Evolutionary conservation across 768 basidiomycete genomes (phyloP).

Genomic region (Pleurotus platypus): DNA sequence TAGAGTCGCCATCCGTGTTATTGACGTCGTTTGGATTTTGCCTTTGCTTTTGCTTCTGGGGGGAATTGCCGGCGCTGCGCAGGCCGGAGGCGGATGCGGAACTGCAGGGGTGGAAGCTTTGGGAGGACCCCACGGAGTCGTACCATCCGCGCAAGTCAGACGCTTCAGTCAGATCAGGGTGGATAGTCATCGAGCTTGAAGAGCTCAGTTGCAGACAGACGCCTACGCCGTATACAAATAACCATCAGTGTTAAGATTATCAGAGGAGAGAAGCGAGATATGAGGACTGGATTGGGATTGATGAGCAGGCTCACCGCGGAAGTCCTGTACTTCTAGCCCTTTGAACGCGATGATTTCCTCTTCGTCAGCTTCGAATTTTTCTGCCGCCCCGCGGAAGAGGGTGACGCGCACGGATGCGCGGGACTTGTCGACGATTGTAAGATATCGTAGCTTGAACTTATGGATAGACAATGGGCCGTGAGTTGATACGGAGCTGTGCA

Average conservation of each 20-base stretch:
- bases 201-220: background rate
- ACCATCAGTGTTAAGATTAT: background rate
- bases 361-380: background rate
- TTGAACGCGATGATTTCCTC: background rate
- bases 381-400: background rate
- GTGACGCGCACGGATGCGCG: background rate
- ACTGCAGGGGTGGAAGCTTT: background rate
- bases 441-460: background rate
- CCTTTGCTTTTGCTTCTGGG: too few species aligned
- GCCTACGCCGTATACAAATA: background rate
- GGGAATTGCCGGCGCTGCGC: background rate
- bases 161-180: background rate
- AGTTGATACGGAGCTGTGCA: background rate
- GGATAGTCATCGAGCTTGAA: background rate
- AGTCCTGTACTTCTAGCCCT: background rate
- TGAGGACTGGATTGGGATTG: too few species aligned
- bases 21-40: too few species aligned
- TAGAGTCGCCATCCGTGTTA: too few species aligned
- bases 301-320: background rate
- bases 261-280: background rate
- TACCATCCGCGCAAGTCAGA: constrained; percentile 3
- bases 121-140: background rate
- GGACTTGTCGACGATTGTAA: background rate
- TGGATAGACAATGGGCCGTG: background rate
- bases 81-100: background rate